These are phyloP conservation scores for Polygonum aviculare DNA, from an alignment of 148 eudicot genomes.

Conservation along the genomic window DNA sequence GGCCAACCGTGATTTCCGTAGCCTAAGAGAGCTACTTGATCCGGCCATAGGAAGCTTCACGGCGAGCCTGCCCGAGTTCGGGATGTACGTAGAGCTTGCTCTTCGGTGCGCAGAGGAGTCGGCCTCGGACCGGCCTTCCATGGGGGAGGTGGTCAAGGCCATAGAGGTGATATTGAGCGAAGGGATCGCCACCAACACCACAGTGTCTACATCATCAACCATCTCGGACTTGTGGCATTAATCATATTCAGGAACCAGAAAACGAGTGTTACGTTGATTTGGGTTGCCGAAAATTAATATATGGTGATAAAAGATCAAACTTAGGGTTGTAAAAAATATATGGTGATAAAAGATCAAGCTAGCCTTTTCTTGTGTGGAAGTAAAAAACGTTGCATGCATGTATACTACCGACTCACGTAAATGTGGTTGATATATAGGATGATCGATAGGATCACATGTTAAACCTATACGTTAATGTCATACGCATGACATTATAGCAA, in stretches of 20 bases:
- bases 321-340: too few relatives aligned
- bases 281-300: too few relatives aligned
- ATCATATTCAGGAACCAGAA: not conserved
- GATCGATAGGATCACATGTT: too few relatives aligned
- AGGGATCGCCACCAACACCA: not conserved
- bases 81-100: slow-evolving; percentile 37
- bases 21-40: slow-evolving; percentile 50
- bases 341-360: too few relatives aligned
- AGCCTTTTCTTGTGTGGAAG: too few relatives aligned
- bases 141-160: slow-evolving; percentile 63
- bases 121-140: slow-evolving; percentile 41
- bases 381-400: too few relatives aligned
- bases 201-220: not conserved
- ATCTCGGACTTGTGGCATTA: not conserved
- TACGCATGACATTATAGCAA: too few relatives aligned
- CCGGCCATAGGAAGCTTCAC: slow-evolving; percentile 34
- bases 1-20: slow-evolving; percentile 39
- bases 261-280: too few relatives aligned
- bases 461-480: too few relatives aligned
- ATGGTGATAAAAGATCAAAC: too few relatives aligned
- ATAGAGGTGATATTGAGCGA: slow-evolving; percentile 41
- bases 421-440: too few relatives aligned
- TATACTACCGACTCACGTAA: too few relatives aligned
- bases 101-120: slow-evolving; percentile 49
- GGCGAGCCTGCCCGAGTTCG: slow-evolving; percentile 35